Evolutionary conservation across 2,329 filamentous ascomycete genomes (phyloP).

Genomic region (Colletotrichum eremochloae): DNA sequence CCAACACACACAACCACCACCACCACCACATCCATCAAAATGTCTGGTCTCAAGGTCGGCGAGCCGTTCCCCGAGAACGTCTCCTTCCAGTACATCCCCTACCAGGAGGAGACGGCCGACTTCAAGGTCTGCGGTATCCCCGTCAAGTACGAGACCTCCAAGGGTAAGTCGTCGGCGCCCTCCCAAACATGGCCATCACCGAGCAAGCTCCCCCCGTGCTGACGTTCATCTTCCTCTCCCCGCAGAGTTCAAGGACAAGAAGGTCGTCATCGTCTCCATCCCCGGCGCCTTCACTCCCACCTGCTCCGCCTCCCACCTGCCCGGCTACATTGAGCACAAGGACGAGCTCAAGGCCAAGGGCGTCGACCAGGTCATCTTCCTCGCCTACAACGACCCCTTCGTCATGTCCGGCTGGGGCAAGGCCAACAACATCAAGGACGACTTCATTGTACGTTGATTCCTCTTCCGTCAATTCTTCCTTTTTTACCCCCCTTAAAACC

Average conservation of each 20-base stretch:
- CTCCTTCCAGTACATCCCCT: slow-evolving; percentile 87
- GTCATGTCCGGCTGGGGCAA: slow-evolving; percentile 94
- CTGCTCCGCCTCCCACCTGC: slow-evolving; percentile 85
- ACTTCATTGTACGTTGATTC: slow-evolving; percentile 65
- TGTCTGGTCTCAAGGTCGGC: slow-evolving; percentile 80
- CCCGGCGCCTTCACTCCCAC: slow-evolving; percentile 87
- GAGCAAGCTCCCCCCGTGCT: neutral
- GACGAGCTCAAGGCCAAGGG: slow-evolving; percentile 81
- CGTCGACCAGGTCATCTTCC: slow-evolving; percentile 84
- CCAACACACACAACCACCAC: slow-evolving; percentile 27
- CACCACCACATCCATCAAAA: slow-evolving; percentile 49
- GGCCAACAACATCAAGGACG: slow-evolving; percentile 82
- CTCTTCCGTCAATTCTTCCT: neutral
- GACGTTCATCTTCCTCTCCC: neutral
- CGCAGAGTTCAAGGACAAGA: slow-evolving; percentile 70
- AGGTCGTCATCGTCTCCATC: slow-evolving; percentile 68
- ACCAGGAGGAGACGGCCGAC: slow-evolving; percentile 75
- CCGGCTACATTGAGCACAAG: slow-evolving; percentile 81
- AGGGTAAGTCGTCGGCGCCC: slow-evolving; percentile 66
- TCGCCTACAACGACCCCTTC: slow-evolving; percentile 87
- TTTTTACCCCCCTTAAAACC: too few species aligned
- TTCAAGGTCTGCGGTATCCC: slow-evolving; percentile 85
- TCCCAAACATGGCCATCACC: too few species aligned
- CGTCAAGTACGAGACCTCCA: slow-evolving; percentile 82
- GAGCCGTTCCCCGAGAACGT: slow-evolving; percentile 87